Conservation (phyloP, 2,329 filamentous ascomycete species). For the Helminthosporium solani region DNA sequence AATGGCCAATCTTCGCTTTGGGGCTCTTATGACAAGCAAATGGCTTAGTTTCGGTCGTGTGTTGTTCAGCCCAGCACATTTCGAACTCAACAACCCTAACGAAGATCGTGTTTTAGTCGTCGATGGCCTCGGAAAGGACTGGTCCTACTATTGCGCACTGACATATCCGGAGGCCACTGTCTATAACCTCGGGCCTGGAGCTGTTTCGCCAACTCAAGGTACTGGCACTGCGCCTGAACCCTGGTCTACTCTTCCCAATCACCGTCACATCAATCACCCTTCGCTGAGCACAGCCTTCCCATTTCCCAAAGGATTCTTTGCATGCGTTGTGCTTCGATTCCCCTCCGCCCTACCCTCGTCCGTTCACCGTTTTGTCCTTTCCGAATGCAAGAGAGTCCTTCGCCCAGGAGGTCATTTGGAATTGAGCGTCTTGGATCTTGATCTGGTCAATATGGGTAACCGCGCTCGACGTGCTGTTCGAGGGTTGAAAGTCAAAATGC, state of each 20-base stretch:
- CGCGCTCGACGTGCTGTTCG: constrained; percentile 68
- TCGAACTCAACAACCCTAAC: constrained; percentile 62
- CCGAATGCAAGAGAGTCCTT: constrained; percentile 74
- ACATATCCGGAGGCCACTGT: constrained; percentile 74
- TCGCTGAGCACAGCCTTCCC: constrained; percentile 68
- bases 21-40: constrained; percentile 81
- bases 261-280: constrained; percentile 70
- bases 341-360: constrained; percentile 67
- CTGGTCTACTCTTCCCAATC: constrained; percentile 57
- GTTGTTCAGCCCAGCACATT: constrained; percentile 75
- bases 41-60: constrained; percentile 85
- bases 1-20: constrained; percentile 74
- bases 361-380: constrained; percentile 69
- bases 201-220: constrained; percentile 21
- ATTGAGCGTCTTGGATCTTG: constrained; percentile 73
- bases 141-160: constrained; percentile 82
- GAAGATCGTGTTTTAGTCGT: constrained; percentile 71
- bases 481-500: constrained; percentile 69
- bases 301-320: constrained; percentile 74
- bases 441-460: constrained; percentile 80
- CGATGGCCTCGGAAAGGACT: constrained; percentile 85
- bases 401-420: constrained; percentile 79
- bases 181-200: constrained; percentile 63
- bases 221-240: constrained; percentile 24
- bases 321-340: constrained; percentile 74